Evolutionary conservation across 2,329 filamentous ascomycete genomes (phyloP).

Genomic region (Claviceps paspali): DNA sequence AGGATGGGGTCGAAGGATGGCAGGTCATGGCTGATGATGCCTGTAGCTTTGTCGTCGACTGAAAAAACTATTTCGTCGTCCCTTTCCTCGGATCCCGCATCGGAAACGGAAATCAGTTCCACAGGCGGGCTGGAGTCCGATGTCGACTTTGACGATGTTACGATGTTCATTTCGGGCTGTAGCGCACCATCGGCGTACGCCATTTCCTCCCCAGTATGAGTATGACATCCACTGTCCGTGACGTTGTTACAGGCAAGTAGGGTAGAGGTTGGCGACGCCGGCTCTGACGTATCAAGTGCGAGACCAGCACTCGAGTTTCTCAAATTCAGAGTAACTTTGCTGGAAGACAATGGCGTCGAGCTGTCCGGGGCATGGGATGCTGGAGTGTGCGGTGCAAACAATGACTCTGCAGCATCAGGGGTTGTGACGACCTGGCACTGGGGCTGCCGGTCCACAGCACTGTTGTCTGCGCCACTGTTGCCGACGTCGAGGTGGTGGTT

Average conservation of each 20-base stretch:
- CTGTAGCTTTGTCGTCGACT: slow-evolving; percentile 16
- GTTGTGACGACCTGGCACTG: neutral
- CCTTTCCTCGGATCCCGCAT: slow-evolving; percentile 13
- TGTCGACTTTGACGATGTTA: slow-evolving; percentile 10
- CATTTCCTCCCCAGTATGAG: neutral
- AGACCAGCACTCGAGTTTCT: slow-evolving; percentile 23
- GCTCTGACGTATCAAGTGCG: slow-evolving; percentile 3
- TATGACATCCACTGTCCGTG: neutral
- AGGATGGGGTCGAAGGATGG: slow-evolving; percentile 24
- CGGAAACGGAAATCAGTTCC: slow-evolving; percentile 24
- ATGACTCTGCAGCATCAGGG: neutral
- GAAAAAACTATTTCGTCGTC: slow-evolving; percentile 18
- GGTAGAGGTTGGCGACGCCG: slow-evolving; percentile 1
- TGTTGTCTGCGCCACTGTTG: slow-evolving; percentile 11
- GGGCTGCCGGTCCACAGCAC: slow-evolving; percentile 22
- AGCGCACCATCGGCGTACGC: neutral
- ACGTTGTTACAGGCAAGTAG: neutral
- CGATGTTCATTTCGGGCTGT: neutral
- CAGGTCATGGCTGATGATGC: slow-evolving; percentile 10
- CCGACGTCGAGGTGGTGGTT: slow-evolving; percentile 10
- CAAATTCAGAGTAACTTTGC: slow-evolving; percentile 45
- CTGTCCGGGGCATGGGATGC: slow-evolving; percentile 14
- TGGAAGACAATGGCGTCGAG: slow-evolving; percentile 30
- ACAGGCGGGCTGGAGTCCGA: slow-evolving; percentile 29
- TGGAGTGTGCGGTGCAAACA: slow-evolving; percentile 22